A percentile compares a stretch with the other conserved stretches of the same genome.
Conservation (phyloP, 768 basidiomycete genomes). For the Auriscalpium orientale region DNA sequence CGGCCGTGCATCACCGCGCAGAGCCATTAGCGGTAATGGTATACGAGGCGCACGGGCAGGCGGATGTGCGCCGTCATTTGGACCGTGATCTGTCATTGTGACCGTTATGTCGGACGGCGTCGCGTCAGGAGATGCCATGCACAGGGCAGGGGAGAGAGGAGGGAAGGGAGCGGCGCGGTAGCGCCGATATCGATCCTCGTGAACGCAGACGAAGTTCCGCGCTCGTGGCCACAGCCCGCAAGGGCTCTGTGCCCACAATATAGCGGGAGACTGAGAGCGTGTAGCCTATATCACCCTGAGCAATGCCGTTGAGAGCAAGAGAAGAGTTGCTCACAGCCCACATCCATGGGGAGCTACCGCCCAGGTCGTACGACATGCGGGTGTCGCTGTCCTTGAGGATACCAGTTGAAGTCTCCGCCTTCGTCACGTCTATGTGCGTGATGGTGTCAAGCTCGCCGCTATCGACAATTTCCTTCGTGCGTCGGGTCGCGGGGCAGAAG, state of each 20-base stretch:
- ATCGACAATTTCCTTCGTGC: constrained; percentile 43
- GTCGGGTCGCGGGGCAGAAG: constrained; percentile 54
- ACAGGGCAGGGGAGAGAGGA: not conserved
- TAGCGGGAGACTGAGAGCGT: constrained; percentile 16
- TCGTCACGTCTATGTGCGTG: constrained; percentile 29
- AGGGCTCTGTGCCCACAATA: constrained; percentile 1
- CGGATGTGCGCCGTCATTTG: not conserved
- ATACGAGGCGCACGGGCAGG: constrained; percentile 18
- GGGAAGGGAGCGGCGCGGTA: constrained; percentile 16
- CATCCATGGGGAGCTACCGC: constrained; percentile 54
- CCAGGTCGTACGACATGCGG: constrained; percentile 41
- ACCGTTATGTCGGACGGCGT: not conserved
- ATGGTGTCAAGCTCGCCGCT: constrained; percentile 45
- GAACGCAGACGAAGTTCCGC: not conserved
- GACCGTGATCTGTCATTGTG: too few species aligned
- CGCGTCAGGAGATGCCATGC: constrained; percentile 2
- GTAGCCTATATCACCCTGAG: constrained; percentile 23
- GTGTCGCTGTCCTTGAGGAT: constrained; percentile 34
- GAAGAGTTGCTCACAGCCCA: constrained; percentile 35
- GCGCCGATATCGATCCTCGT: constrained; percentile 16
- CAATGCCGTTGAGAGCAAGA: constrained; percentile 1
- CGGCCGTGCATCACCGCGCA: constrained; percentile 20
- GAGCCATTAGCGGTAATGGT: constrained; percentile 44
- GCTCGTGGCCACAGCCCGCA: not conserved
- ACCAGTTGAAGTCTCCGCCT: constrained; percentile 31